These are phyloP conservation scores for Cyclocybe cylindracea DNA, from an alignment of 768 basidiomycete genomes.

Conservation along the genomic window DNA sequence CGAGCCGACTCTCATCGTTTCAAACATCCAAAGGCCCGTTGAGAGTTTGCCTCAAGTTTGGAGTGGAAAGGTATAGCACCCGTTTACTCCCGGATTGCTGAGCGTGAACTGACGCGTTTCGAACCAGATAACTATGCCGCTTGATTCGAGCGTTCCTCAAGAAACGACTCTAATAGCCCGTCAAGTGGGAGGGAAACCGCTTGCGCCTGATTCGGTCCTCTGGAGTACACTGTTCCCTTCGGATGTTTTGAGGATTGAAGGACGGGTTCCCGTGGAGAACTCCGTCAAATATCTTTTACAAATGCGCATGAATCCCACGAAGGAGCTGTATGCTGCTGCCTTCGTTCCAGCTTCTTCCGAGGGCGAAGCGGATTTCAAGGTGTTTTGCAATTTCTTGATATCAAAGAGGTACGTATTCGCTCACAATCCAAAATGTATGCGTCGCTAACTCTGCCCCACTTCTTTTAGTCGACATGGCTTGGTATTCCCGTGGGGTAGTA, in stretches of 20 bases:
- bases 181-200: constrained; percentile 74
- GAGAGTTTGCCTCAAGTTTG: constrained; percentile 66
- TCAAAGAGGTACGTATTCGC: constrained; percentile 59
- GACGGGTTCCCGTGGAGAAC: constrained; percentile 76
- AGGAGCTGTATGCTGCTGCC: constrained; percentile 79
- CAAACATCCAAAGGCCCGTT: constrained; percentile 27
- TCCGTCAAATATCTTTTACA: constrained; percentile 80
- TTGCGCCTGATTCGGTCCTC: constrained; percentile 57
- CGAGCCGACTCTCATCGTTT: constrained; percentile 9
- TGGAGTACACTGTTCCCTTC: constrained; percentile 82
- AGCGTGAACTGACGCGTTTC: constrained; percentile 14
- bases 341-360: constrained; percentile 55
- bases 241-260: constrained; percentile 73
- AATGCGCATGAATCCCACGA: constrained; percentile 71
- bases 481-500: constrained; percentile 82
- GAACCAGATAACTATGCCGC: constrained; percentile 73
- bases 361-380: constrained; percentile 53
- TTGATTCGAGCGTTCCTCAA: constrained; percentile 70
- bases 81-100: not conserved
- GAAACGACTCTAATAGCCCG: constrained; percentile 68
- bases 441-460: constrained; percentile 6
- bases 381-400: constrained; percentile 66
- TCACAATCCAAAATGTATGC: not conserved
- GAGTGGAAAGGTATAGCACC: constrained; percentile 64
- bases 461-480: constrained; percentile 75